Conservation (phyloP, 2,329 filamentous ascomycete species). For the Ophiostoma triangulosporum region DNA sequence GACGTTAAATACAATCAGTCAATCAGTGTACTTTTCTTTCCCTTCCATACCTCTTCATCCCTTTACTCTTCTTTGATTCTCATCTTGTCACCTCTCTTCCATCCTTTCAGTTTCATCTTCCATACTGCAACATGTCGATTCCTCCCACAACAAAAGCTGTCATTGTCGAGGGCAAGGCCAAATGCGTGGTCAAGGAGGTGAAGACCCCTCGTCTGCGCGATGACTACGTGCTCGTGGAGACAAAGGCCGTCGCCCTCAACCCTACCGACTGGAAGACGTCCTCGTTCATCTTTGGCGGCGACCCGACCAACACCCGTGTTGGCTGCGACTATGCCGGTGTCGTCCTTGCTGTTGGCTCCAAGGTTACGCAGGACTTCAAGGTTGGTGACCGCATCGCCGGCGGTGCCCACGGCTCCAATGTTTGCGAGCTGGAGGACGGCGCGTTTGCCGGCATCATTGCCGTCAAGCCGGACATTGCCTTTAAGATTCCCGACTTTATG, state of each 20-base stretch:
- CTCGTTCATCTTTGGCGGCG: slow-evolving; percentile 5
- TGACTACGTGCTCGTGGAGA: slow-evolving; percentile 18
- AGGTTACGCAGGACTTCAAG: slow-evolving; percentile 28
- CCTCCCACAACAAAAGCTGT: slow-evolving; percentile 16
- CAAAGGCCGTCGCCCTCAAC: slow-evolving; percentile 19
- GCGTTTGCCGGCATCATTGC: slow-evolving; percentile 27
- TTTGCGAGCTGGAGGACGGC: slow-evolving; percentile 26
- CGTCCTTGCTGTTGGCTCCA: slow-evolving; percentile 31
- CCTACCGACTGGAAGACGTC: slow-evolving; percentile 20
- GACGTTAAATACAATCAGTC: too few species aligned
- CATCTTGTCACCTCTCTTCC: neutral
- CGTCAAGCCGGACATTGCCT: slow-evolving; percentile 26
- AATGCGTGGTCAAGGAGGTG: slow-evolving; percentile 8
- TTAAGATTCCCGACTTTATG: slow-evolving; percentile 32
- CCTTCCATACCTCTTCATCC: too few species aligned
- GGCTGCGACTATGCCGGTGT: slow-evolving; percentile 34
- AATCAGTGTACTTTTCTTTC: too few species aligned
- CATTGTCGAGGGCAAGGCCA: slow-evolving; percentile 14
- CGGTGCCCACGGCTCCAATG: slow-evolving; percentile 25
- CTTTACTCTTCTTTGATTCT: neutral
- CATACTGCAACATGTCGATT: slow-evolving; percentile 2
- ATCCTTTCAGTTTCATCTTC: too few species aligned
- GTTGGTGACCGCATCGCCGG: slow-evolving; percentile 35
- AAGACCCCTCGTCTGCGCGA: slow-evolving; percentile 17
- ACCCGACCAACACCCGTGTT: slow-evolving; percentile 6